Evolutionary conservation across 2,329 filamentous ascomycete genomes (phyloP).

Genomic region (Fusarium temperatum): DNA sequence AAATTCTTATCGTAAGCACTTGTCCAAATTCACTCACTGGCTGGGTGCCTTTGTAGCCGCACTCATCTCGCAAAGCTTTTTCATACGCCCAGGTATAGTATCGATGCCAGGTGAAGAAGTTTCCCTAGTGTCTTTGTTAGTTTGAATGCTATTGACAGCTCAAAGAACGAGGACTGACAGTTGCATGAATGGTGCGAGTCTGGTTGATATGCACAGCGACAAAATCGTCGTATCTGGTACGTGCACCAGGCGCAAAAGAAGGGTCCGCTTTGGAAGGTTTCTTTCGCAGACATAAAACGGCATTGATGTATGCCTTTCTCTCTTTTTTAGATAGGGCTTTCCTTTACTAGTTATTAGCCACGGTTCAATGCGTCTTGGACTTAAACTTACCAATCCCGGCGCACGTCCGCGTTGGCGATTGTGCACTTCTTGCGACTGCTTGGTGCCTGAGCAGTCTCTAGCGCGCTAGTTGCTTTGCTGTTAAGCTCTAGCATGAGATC

Average conservation of each 20-base stretch:
- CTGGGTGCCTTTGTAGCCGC: slow-evolving; percentile 6
- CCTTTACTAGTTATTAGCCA: background rate
- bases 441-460: background rate
- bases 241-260: background rate
- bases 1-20: fast-evolving
- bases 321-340: background rate
- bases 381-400: background rate
- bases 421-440: background rate
- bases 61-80: slow-evolving; percentile 4
- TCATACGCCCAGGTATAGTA: slow-evolving; percentile 11
- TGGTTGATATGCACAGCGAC: slow-evolving; percentile 14
- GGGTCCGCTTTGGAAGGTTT: background rate
- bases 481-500: background rate
- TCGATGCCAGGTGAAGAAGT: slow-evolving; percentile 16
- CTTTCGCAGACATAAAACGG: background rate
- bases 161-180: background rate
- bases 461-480: background rate
- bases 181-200: background rate
- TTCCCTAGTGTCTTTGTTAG: background rate
- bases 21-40: background rate
- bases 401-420: background rate
- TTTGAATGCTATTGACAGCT: fast-evolving
- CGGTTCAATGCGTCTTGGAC: fast-evolving
- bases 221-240: slow-evolving; percentile 15
- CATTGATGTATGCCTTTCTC: background rate